A percentile compares a stretch with the other conserved stretches of the same genome.
phyloP scores from a whole-genome alignment of 2,329 filamentous ascomycete species.

The Pestalotiopsis sp. region DNA sequence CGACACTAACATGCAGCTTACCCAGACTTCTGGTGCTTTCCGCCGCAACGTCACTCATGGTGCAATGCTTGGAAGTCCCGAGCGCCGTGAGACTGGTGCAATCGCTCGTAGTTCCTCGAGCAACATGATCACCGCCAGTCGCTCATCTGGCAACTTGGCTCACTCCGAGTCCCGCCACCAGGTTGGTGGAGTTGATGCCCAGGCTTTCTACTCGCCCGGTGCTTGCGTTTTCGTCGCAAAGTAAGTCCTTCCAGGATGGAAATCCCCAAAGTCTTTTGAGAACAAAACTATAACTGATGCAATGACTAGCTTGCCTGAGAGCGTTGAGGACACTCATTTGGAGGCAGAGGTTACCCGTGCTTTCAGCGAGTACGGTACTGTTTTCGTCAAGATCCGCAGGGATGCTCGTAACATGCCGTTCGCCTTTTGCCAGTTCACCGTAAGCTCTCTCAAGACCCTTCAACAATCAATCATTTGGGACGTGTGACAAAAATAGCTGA shows the following conservation, averaged over 20 bases:
- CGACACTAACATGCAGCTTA: neutral
- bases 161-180: conserved; percentile 22
- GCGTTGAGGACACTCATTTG: conserved; percentile 52
- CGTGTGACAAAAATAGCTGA: conserved; percentile 25
- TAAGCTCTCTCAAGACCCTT: conserved; percentile 34
- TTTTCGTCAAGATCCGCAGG: conserved; percentile 66
- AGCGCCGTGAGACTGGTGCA: neutral
- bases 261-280: neutral
- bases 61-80: conserved; percentile 9
- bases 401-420: conserved; percentile 62
- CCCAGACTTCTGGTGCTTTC: neutral
- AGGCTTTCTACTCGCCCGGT: conserved; percentile 53
- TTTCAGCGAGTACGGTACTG: conserved; percentile 58
- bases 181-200: conserved; percentile 47
- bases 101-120: neutral
- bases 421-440: conserved; percentile 66
- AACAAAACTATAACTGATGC: conserved; percentile 13
- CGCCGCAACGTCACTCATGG: conserved; percentile 10
- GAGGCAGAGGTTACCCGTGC: conserved; percentile 53
- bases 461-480: neutral
- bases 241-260: conserved; percentile 44
- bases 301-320: conserved; percentile 52
- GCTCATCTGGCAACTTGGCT: conserved; percentile 14
- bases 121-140: conserved; percentile 13
- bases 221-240: conserved; percentile 69